phyloP scores from a whole-genome alignment of 2,329 filamentous ascomycete species.

The Emericellopsis atlantica region DNA sequence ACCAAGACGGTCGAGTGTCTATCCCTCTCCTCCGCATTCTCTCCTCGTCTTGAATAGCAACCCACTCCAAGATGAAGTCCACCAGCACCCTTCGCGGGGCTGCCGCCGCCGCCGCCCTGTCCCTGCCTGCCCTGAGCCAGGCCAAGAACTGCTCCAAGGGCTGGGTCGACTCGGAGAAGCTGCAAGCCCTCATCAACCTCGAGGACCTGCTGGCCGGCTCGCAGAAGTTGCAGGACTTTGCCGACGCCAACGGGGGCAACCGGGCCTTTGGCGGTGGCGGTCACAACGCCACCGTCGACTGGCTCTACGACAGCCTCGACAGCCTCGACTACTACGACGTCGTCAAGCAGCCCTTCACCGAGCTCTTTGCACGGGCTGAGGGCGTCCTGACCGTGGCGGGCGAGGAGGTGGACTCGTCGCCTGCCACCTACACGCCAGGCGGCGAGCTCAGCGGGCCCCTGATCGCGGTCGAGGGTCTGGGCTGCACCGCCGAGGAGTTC shows the following conservation, averaged over 20 bases:
- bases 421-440: conserved; percentile 37
- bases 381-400: conserved; percentile 17
- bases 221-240: conserved; percentile 29
- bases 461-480: conserved; percentile 34
- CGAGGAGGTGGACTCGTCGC: conserved; percentile 10
- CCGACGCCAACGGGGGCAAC: conserved; percentile 25
- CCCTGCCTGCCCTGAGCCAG: neutral
- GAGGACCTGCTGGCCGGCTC: conserved; percentile 28
- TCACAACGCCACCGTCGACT: conserved; percentile 33
- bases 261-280: conserved; percentile 29
- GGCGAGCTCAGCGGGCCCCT: conserved; percentile 27
- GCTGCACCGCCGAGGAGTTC: conserved; percentile 40
- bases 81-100: neutral
- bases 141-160: conserved; percentile 11
- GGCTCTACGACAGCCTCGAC: conserved; percentile 24
- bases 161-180: conserved; percentile 21
- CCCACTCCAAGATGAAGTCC: conserved; percentile 2
- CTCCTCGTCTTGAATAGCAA: neutral
- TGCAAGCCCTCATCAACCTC: conserved; percentile 24
- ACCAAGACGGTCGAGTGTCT: neutral
- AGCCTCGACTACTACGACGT: conserved; percentile 27
- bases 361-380: conserved; percentile 20
- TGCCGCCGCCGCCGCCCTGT: neutral
- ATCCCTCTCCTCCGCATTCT: neutral
- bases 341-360: conserved; percentile 29